phyloP scores from a whole-genome alignment of 768 basidiomycete genomes.

The Amanita polypyramis region DNA sequence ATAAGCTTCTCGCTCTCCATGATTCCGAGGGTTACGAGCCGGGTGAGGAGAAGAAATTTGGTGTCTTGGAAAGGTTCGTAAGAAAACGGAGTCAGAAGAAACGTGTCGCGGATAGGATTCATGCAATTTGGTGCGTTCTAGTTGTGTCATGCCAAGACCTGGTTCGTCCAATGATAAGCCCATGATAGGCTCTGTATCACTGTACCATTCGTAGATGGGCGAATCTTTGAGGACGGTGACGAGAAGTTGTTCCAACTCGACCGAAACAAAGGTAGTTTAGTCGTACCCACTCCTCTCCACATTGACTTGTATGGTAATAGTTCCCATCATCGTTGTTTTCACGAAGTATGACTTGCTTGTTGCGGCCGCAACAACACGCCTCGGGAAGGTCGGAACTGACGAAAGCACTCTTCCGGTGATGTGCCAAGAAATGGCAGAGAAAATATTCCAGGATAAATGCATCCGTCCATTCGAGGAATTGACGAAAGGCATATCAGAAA shows the following conservation, averaged over 20 bases:
- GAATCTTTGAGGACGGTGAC: slow-evolving; percentile 15
- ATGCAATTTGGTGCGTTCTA: slow-evolving; percentile 18
- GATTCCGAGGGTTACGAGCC: slow-evolving; percentile 6
- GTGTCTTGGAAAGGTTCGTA: slow-evolving; percentile 16
- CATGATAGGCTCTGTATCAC: slow-evolving; percentile 17
- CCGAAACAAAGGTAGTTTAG: slow-evolving; percentile 3
- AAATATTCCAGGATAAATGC: not conserved
- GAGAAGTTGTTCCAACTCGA: slow-evolving; percentile 14
- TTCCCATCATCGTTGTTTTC: not conserved
- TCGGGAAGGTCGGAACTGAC: not conserved
- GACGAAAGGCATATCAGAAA: too few relatives aligned
- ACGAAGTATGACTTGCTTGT: not conserved
- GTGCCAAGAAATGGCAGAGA: not conserved
- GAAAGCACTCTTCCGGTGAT: not conserved
- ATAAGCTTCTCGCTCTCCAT: too few relatives aligned
- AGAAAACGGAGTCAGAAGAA: slow-evolving; percentile 1
- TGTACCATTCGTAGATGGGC: slow-evolving; percentile 12
- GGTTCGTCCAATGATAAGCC: not conserved
- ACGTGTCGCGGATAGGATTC: slow-evolving; percentile 12
- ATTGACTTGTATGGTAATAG: not conserved
- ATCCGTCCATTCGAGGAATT: not conserved
- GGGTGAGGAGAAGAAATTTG: slow-evolving; percentile 15
- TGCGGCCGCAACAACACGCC: too few relatives aligned
- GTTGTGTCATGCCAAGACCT: not conserved
- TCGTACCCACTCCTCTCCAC: not conserved